Percentiles rank a stretch among this genome's conserved stretches.
phyloP scores from a whole-genome alignment of 148 eudicot genomes.

The Rhododendron williamsianum region DNA sequence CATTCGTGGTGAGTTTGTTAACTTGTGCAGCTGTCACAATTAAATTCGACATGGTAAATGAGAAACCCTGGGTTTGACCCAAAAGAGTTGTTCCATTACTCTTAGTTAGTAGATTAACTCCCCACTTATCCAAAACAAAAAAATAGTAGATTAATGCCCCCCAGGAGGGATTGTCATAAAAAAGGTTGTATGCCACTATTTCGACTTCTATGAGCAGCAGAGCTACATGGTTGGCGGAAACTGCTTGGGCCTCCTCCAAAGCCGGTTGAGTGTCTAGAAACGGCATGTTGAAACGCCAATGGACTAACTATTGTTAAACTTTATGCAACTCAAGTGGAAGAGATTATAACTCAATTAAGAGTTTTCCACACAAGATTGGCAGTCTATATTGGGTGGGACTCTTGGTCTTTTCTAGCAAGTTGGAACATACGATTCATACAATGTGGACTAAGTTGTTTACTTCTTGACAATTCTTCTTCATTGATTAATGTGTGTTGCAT shows the following conservation, averaged over 20 bases:
- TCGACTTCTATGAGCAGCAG: background rate
- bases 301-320: background rate
- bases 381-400: background rate
- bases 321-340: background rate
- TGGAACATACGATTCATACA: background rate
- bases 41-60: background rate
- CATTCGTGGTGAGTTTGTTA: background rate
- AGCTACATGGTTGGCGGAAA: background rate
- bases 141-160: background rate
- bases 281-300: background rate
- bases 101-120: background rate
- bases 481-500: background rate
- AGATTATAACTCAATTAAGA: constrained; percentile 1
- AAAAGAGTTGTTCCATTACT: background rate
- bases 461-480: background rate
- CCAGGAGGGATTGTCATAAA: background rate
- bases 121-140: background rate
- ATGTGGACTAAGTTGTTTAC: background rate
- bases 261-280: background rate
- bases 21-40: background rate
- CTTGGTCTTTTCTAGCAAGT: background rate
- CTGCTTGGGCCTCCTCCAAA: background rate
- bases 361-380: background rate
- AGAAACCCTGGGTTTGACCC: background rate
- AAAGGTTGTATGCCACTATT: background rate